Evolutionary conservation across 768 basidiomycete species (phyloP), one percentile per base, ranked within the genome.

Genomic region (Rhodotorula kratochvilovae): DNA sequence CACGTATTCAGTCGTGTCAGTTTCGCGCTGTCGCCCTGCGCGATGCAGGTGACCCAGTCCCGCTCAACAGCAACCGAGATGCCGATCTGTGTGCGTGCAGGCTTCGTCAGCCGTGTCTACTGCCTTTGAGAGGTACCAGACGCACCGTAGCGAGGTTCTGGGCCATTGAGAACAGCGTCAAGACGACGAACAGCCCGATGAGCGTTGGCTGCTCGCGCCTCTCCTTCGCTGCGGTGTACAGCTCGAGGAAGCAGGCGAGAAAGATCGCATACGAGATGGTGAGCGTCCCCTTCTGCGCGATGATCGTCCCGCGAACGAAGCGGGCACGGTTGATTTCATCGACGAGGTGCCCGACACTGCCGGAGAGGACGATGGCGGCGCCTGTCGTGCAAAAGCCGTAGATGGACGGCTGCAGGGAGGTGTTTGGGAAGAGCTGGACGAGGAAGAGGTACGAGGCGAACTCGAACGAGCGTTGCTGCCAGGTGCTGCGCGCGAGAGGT

Each of bases 1-100:
- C 76, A 82, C 7, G 84, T 83, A 72, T 86, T 86, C 33, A 86
- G 76, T 27, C 72, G 80, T 1, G 83, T 83, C 16, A 86, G 79
- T 3, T 72, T 70, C 1, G 68, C 73, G 1, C 80, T 78, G 35
- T 80, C 80, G 0, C 79, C 81, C 3, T 77, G 76, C 0, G 83
- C 80, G 62, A 85, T 84, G 23, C 80, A 78, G 0, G 82, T 81
- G 0, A 82, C 83, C 85, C 85, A 86, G 67, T 86, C 85, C 21
- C 85, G 77, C 72, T 86, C 83, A 33, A 86, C 80, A 1, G 83
- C 82, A 2, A 85, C 81, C 0, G 82, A 80, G 45, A 84, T 82
- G 23, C 81, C 80, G 6, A 81, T 81, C 72, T 73, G 64, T 3
- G 16, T 17, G 3, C 11, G 4, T 27, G 16, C 19, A 2, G 48